Base-by-base conservation (phyloP, 2,329 filamentous ascomycete species). In the Dactylellina leptospora region DNA sequence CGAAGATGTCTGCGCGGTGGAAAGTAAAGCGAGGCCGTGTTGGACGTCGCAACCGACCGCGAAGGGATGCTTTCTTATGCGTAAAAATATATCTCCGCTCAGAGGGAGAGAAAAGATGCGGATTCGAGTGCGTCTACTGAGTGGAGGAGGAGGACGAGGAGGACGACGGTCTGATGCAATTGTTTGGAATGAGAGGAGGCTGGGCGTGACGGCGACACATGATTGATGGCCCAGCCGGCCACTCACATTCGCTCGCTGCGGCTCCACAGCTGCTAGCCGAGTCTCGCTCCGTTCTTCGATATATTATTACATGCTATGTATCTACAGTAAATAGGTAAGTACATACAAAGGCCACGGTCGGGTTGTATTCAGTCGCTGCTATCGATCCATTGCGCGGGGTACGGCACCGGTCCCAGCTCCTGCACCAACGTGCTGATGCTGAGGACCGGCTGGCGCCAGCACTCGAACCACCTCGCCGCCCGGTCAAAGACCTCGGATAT, bases 161-260 rank as follows among this genome's bases (percentile, higher is more conserved):
- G n/a, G n/a, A n/a, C n/a, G n/a, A n/a, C n/a, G n/a, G n/a, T n/a
- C n/a, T n/a, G n/a, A 22, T 50, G 20, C 20, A 18, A n/a, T 25
- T 25, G 33, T 56, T 42, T 42, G 27, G 59, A 53, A 55, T 28
- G 48, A 23, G n/a, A 36, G 60, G 60, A 40, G 60, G 60, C 60
- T 63, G 60, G 50, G 60, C 42, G 60, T 64, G 60, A 64, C 60
- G 60, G 53, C 27, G 25, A 33, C 60, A 64, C 60, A 36, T 64
- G 60, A 64, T 38, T 28, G 56, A n/a, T 28, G 16, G 18, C 6
- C 22, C 22, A 20, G 30, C 33, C 22, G n/a, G 36, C 53, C 53
- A 56, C 53, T 27, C 51, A 55, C 36, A 50, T n/a, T n/a, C n/a
- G 42, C 44, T 22, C 13, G 8, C 54, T 25, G 10, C 42, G 23